These are phyloP conservation scores for Cenococcum geophilum DNA, from an alignment of 495 filamentous ascomycete species.

Conservation along the genomic window DNA sequence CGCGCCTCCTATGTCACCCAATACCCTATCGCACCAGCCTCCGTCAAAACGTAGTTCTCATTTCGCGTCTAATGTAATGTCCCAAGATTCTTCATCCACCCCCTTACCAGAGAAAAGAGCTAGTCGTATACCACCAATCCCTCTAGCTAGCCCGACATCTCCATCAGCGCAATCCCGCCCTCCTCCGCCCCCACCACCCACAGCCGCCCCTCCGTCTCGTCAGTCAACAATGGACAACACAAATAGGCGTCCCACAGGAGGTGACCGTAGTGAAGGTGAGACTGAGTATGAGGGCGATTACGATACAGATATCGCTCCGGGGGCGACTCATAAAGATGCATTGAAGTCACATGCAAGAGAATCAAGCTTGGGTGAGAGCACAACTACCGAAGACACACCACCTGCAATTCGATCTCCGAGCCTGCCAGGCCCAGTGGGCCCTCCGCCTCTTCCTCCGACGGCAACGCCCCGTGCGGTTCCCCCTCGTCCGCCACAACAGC, in stretches of 20 bases:
- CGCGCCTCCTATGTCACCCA: constrained; percentile 26
- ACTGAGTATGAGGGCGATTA: constrained; percentile 98
- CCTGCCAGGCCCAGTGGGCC: constrained; percentile 9
- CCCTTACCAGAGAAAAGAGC: constrained; percentile 42
- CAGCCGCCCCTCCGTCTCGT: constrained; percentile 48
- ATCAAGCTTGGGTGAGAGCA: constrained; percentile 60
- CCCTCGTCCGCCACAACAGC: constrained; percentile 30
- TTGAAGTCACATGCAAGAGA: constrained; percentile 75
- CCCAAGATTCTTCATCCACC: constrained; percentile 43
- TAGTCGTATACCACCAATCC: constrained; percentile 45
- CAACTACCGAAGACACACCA: constrained; percentile 49
- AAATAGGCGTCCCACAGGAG: constrained; percentile 39
- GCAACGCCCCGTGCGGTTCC: constrained; percentile 34
- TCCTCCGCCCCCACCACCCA: constrained; percentile 74
- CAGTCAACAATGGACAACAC: constrained; percentile 55
- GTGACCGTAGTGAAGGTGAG: constrained; percentile 71
- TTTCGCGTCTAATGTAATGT: constrained; percentile 36
- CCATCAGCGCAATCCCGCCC: constrained; percentile 55
- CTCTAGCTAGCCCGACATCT: constrained; percentile 37
- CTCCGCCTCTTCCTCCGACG: constrained; percentile 29
- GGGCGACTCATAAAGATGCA: constrained; percentile 84
- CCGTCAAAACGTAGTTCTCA: constrained; percentile 33
- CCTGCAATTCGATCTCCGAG: constrained; percentile 33
- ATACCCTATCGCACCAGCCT: constrained; percentile 23
- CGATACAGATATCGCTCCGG: constrained; percentile 92